Evolutionary conservation across 331 rosid genomes (phyloP).

Genomic region (Pyrus hybrid): DNA sequence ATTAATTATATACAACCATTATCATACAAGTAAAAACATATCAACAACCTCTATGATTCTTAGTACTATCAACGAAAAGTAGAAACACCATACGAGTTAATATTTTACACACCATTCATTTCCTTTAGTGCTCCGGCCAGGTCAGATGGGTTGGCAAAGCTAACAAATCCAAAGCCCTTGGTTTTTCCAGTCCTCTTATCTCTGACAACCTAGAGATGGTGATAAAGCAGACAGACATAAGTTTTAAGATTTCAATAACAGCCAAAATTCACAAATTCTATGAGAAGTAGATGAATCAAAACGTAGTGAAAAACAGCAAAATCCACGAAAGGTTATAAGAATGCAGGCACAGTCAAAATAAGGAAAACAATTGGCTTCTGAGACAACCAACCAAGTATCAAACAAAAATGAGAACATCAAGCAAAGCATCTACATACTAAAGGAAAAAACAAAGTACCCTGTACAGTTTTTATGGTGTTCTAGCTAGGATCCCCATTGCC

Average conservation of each 20-base stretch:
- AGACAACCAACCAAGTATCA: background rate
- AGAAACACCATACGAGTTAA: background rate
- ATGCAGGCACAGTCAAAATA: background rate
- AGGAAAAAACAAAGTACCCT: background rate
- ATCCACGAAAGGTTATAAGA: background rate
- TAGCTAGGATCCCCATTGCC: background rate
- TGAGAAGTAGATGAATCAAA: background rate
- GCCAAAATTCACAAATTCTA: background rate
- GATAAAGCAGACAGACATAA: background rate
- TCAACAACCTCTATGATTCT: background rate
- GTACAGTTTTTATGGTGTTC: background rate
- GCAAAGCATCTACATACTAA: background rate
- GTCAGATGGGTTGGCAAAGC: slow-evolving; percentile 74
- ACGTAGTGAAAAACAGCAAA: background rate
- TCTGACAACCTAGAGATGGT: slow-evolving; percentile 63
- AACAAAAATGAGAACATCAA: background rate
- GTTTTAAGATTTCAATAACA: background rate
- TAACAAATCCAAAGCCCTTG: slow-evolving; percentile 89
- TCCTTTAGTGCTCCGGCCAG: slow-evolving; percentile 94
- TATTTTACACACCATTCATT: slow-evolving; percentile 61
- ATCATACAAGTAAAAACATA: background rate
- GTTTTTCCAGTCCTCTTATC: slow-evolving; percentile 94
- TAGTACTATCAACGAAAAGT: background rate
- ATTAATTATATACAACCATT: background rate
- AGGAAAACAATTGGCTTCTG: background rate